A percentile compares a stretch with the other conserved stretches of the same genome.
These are phyloP conservation scores for Pseudonitzschia delicatissima DNA, from an alignment of 108 stramenopile species.

Conservation along the genomic window DNA sequence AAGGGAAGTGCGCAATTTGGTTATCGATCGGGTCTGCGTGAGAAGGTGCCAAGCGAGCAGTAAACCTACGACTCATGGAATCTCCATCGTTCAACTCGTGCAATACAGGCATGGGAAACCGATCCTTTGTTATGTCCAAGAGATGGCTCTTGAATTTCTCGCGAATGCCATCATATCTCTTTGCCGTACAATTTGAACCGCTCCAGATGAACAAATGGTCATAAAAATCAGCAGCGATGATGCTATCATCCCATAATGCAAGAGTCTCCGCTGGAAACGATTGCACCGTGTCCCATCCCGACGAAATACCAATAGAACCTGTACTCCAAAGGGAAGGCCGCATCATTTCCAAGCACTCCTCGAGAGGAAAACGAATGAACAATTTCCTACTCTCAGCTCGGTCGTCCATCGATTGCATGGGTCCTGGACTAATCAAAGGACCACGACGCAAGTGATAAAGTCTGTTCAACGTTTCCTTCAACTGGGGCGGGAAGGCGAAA, in stretches of 20 bases:
- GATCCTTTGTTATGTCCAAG: slow-evolving; percentile 22
- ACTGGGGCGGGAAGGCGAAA: slow-evolving; percentile 59
- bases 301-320: slow-evolving; percentile 17
- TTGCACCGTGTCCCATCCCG: slow-evolving; percentile 9
- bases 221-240: slow-evolving; percentile 51
- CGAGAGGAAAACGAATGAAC: slow-evolving; percentile 55
- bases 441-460: slow-evolving; percentile 57
- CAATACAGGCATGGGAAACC: slow-evolving; percentile 54
- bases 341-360: slow-evolving; percentile 59
- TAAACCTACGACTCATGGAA: slow-evolving; percentile 65
- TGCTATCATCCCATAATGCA: slow-evolving; percentile 48
- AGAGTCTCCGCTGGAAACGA: slow-evolving; percentile 38
- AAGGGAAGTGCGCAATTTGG: slow-evolving; percentile 53
- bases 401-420: slow-evolving; percentile 55
- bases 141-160: slow-evolving; percentile 32
- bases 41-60: slow-evolving; percentile 47
- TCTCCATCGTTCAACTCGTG: slow-evolving; percentile 50
- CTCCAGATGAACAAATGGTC: slow-evolving; percentile 52
- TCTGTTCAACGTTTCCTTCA: slow-evolving; percentile 39
- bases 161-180: slow-evolving; percentile 39
- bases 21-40: slow-evolving; percentile 51
- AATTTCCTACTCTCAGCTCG: slow-evolving; percentile 44
- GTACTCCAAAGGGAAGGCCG: slow-evolving; percentile 52
- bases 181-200: slow-evolving; percentile 24
- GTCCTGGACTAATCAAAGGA: slow-evolving; percentile 53